These are phyloP conservation scores for Salinomyces thailandicus DNA, from an alignment of 2,329 filamentous ascomycete genomes.

Conservation along the genomic window DNA sequence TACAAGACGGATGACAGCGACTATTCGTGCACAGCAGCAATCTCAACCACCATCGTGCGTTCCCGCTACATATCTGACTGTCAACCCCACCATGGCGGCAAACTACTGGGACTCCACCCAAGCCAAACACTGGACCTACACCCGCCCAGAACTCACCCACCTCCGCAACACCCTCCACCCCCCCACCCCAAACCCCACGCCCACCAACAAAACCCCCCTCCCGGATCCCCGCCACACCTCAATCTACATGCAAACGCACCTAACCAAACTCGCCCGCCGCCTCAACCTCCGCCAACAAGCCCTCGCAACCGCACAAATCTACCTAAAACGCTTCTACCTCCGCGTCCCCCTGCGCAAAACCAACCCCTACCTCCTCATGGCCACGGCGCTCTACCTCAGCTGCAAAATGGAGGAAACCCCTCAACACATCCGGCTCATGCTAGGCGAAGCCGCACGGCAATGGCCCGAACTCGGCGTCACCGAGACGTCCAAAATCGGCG, in stretches of 20 bases:
- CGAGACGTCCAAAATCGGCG: constrained; percentile 75
- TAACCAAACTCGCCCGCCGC: constrained; percentile 73
- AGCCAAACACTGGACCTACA: constrained; percentile 80
- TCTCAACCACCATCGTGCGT: too few relatives aligned
- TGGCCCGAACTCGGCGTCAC: constrained; percentile 70
- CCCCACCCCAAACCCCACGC: constrained; percentile 57
- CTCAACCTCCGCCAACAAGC: constrained; percentile 81
- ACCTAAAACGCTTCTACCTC: constrained; percentile 86
- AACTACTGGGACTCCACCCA: constrained; percentile 97
- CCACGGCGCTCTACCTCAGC: constrained; percentile 88
- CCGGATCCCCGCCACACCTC: constrained; percentile 73
- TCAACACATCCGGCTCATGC: constrained; percentile 86
- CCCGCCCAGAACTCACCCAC: constrained; percentile 65
- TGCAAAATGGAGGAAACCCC: constrained; percentile 98
- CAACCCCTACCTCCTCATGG: constrained; percentile 84
- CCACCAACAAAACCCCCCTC: constrained; percentile 69
- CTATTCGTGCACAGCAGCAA: too few relatives aligned
- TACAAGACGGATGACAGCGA: too few relatives aligned
- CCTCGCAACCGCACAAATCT: constrained; percentile 86
- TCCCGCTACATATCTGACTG: too few relatives aligned
- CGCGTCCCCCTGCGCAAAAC: constrained; percentile 84
- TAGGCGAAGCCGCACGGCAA: constrained; percentile 72
- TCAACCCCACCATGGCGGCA: constrained; percentile 90
- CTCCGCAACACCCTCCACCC: constrained; percentile 69
- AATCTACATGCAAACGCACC: constrained; percentile 85